Conservation (phyloP, 805 yeast genomes). For the Sugiyamaella marilandica region DNA sequence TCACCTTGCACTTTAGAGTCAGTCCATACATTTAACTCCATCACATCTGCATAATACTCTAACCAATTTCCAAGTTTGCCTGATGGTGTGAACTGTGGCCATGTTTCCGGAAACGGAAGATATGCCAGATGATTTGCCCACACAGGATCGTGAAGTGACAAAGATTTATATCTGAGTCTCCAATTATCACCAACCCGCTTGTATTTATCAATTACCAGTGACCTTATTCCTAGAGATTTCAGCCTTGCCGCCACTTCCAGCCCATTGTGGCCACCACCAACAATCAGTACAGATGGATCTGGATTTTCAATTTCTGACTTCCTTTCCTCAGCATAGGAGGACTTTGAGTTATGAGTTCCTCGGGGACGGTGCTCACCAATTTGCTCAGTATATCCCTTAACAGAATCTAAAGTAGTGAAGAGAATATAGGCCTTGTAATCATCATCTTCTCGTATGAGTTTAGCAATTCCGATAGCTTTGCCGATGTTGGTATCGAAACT, state of each 20-base stretch:
- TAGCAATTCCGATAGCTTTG: conserved; percentile 1
- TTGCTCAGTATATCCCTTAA: too few species aligned
- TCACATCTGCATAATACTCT: conserved; percentile 37
- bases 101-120: conserved; percentile 37
- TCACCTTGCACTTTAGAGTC: conserved; percentile 29
- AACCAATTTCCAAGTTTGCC: conserved; percentile 44
- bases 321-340: not conserved
- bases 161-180: conserved; percentile 43
- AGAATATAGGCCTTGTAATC: too few species aligned
- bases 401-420: too few species aligned
- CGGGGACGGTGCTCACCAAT: too few species aligned
- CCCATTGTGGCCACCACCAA: conserved; percentile 48
- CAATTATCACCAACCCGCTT: conserved; percentile 43
- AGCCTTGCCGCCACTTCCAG: conserved; percentile 41
- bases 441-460: too few species aligned
- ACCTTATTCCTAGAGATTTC: conserved; percentile 39
- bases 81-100: conserved; percentile 43
- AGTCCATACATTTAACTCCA: conserved; percentile 40
- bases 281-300: conserved; percentile 41
- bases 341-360: not conserved
- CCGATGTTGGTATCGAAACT: conserved; percentile 17
- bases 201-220: conserved; percentile 39
- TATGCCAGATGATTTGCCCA: conserved; percentile 42
- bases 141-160: conserved; percentile 45
- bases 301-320: conserved; percentile 11